These are phyloP conservation scores for Ceratocystis eucalypticola DNA, from an alignment of 2,329 filamentous ascomycete species.

Conservation along the genomic window DNA sequence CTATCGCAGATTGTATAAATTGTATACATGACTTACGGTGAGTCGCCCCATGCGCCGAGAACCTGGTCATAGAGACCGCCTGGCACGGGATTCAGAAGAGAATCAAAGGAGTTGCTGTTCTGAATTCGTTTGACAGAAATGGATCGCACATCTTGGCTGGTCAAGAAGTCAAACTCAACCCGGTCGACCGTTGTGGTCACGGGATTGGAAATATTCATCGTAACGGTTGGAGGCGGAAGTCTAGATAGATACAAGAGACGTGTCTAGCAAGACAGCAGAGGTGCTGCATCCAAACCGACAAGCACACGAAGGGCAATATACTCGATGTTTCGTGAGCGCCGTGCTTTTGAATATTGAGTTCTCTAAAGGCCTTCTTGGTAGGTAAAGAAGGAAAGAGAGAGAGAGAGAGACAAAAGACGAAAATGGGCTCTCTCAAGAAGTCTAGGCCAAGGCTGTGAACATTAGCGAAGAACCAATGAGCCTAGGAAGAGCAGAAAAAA, in stretches of 20 bases:
- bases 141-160: conserved; percentile 66
- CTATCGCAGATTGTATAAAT: not conserved
- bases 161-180: conserved; percentile 81
- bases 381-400: not conserved
- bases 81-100: conserved; percentile 72
- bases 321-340: not conserved
- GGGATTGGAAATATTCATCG: conserved; percentile 65
- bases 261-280: not conserved
- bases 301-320: not conserved
- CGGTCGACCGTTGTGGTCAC: conserved; percentile 70
- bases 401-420: not conserved
- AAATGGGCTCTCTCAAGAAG: not conserved
- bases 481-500: not conserved
- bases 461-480: not conserved
- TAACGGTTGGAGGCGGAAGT: not conserved
- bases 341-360: not conserved
- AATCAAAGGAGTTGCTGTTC: conserved; percentile 89
- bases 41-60: conserved; percentile 77
- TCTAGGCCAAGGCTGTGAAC: not conserved
- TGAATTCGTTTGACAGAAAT: conserved; percentile 91
- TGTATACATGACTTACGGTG: conserved; percentile 42
- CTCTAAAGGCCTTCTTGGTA: not conserved
- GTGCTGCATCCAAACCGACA: not conserved
- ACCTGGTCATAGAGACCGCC: conserved; percentile 88
- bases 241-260: not conserved